phyloP scores from a whole-genome alignment of 1,139 yeast genomes.

The Candida buenavistaensis region DNA sequence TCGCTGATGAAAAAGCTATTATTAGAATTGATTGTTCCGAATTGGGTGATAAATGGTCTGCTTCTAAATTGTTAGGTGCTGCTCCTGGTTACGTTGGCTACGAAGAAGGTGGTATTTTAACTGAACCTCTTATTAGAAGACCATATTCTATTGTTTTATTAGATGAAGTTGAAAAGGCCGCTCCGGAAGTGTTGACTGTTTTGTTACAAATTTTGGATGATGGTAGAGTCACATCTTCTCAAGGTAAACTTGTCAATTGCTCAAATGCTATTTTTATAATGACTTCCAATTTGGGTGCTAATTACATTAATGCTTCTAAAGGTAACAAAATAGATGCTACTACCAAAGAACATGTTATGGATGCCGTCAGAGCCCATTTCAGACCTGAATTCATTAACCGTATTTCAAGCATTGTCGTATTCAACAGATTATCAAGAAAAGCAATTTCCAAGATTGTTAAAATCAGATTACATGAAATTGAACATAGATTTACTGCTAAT shows the following conservation, averaged over 20 bases:
- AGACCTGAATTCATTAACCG: slow-evolving; percentile 97
- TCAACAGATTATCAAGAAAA: slow-evolving; percentile 87
- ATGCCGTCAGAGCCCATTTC: slow-evolving; percentile 84
- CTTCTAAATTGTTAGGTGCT: slow-evolving; percentile 91
- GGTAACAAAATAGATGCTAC: slow-evolving; percentile 63
- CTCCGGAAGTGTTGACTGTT: slow-evolving; percentile 94
- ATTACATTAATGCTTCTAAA: slow-evolving; percentile 70
- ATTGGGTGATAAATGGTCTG: slow-evolving; percentile 91
- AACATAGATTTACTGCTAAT: slow-evolving; percentile 77
- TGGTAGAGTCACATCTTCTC: slow-evolving; percentile 92
- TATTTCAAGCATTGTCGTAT: slow-evolving; percentile 87
- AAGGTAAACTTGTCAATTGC: slow-evolving; percentile 90
- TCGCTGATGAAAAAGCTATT: slow-evolving; percentile 95
- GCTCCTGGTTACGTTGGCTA: slow-evolving; percentile 99
- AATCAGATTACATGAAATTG: slow-evolving; percentile 80
- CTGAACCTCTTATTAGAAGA: slow-evolving; percentile 85
- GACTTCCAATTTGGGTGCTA: slow-evolving; percentile 98
- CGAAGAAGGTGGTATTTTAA: slow-evolving; percentile 95
- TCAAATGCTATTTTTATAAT: slow-evolving; percentile 89
- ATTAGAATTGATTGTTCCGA: slow-evolving; percentile 98
- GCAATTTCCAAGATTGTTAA: slow-evolving; percentile 91
- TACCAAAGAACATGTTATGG: slow-evolving; percentile 79
- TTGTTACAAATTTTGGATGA: slow-evolving; percentile 91
- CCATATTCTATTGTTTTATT: slow-evolving; percentile 94
- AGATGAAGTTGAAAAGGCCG: slow-evolving; percentile 99